Evolutionary conservation across 768 basidiomycete species (phyloP).

Genomic region (Vararia minispora): DNA sequence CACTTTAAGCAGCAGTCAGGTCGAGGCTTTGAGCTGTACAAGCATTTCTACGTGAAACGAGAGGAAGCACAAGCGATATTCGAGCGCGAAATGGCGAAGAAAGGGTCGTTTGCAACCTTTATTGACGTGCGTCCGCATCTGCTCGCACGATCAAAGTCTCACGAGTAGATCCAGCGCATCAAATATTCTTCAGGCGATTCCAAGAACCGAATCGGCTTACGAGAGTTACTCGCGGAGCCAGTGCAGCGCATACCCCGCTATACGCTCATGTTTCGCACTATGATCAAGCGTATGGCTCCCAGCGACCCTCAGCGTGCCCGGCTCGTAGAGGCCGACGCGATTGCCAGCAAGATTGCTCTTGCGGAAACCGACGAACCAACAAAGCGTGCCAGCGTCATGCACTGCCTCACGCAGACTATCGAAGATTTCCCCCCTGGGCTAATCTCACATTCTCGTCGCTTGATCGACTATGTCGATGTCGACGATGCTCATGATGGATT

Average conservation of each 20-base stretch:
- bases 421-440: constrained; percentile 86
- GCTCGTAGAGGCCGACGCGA: constrained; percentile 74
- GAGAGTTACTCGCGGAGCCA: constrained; percentile 92
- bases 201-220: constrained; percentile 74
- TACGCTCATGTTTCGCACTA: constrained; percentile 83
- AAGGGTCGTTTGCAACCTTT: constrained; percentile 74
- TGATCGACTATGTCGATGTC: constrained; percentile 88
- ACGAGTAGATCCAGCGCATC: constrained; percentile 42
- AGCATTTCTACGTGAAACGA: constrained; percentile 82
- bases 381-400: constrained; percentile 79
- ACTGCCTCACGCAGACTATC: constrained; percentile 72
- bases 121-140: constrained; percentile 57
- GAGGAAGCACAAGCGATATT: constrained; percentile 89
- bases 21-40: constrained; percentile 86
- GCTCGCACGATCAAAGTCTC: not conserved
- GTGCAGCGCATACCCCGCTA: constrained; percentile 94
- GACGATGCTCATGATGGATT: constrained; percentile 62
- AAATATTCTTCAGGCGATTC: constrained; percentile 74
- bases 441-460: constrained; percentile 81
- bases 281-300: constrained; percentile 81
- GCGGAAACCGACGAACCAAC: constrained; percentile 92
- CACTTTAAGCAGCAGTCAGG: constrained; percentile 82
- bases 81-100: constrained; percentile 71
- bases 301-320: constrained; percentile 69
- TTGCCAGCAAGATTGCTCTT: constrained; percentile 82